phyloP scores from a whole-genome alignment of 768 basidiomycete species.

The Nidula microcarpa region DNA sequence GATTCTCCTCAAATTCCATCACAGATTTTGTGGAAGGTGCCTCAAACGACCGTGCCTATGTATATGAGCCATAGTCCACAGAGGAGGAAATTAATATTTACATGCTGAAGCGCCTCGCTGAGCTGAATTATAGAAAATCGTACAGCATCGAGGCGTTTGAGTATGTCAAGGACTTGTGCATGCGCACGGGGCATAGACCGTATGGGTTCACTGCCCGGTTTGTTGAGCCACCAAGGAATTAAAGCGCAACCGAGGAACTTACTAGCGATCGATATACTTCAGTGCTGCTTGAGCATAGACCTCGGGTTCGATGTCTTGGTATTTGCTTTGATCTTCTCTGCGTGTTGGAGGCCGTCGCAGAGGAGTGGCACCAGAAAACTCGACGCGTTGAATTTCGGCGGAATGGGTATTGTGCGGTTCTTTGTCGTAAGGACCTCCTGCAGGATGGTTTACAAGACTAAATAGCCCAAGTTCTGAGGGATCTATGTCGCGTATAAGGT shows the following conservation, averaged over 20 bases:
- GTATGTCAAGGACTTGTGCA: conserved; percentile 37
- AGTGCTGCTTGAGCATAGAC: conserved; percentile 73
- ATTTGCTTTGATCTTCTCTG: conserved; percentile 21
- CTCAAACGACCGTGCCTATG: background rate
- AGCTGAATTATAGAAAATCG: conserved; percentile 34
- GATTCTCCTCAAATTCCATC: conserved; percentile 38
- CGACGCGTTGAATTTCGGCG: conserved; percentile 54
- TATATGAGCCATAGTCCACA: background rate
- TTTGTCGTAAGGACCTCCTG: conserved; percentile 18
- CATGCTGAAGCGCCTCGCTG: conserved; percentile 25
- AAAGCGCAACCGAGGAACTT: conserved; percentile 21
- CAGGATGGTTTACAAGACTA: conserved; percentile 40
- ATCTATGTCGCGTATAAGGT: conserved; percentile 79
- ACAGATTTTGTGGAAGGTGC: conserved; percentile 24
- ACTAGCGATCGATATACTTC: conserved; percentile 79
- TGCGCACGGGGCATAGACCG: conserved; percentile 52
- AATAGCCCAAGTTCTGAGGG: conserved; percentile 78
- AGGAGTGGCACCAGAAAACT: conserved; percentile 71
- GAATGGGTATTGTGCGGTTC: conserved; percentile 24
- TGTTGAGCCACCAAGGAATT: conserved; percentile 3
- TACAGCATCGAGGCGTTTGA: conserved; percentile 33
- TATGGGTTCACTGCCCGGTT: conserved; percentile 28
- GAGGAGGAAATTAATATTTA: conserved; percentile 8
- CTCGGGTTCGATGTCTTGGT: conserved; percentile 61
- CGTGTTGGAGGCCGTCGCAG: conserved; percentile 45